Evolutionary conservation across 2,329 filamentous ascomycete species (phyloP).

Genomic region (Elsinoe perseae): DNA sequence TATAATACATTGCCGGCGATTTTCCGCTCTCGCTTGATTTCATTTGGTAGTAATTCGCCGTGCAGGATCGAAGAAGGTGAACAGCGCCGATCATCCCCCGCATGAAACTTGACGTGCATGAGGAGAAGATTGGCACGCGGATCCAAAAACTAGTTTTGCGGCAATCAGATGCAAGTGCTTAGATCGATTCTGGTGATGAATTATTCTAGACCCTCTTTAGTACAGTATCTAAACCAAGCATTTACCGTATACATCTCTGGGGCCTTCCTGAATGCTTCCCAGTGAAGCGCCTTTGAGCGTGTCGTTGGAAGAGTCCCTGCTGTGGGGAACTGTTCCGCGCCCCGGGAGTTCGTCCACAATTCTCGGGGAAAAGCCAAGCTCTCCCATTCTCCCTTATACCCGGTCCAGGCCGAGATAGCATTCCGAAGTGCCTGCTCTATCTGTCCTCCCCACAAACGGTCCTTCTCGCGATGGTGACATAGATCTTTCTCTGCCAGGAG

Average conservation of each 20-base stretch:
- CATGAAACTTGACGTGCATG: background rate
- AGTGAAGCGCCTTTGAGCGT: background rate
- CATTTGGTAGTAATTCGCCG: background rate
- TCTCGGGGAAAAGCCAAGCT: background rate
- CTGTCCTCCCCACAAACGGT: too few species aligned
- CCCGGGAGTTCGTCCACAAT: constrained; percentile 1
- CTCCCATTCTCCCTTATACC: background rate
- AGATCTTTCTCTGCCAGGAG: too few species aligned
- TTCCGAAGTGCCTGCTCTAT: too few species aligned
- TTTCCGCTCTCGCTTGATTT: background rate
- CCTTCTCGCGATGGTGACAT: too few species aligned
- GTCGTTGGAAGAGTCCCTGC: background rate
- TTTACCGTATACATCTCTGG: too few species aligned
- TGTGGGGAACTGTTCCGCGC: background rate
- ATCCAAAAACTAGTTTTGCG: background rate
- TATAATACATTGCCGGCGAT: background rate
- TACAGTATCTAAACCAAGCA: too few species aligned
- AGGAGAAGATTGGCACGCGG: background rate
- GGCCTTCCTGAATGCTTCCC: too few species aligned
- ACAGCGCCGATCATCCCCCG: background rate
- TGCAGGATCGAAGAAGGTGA: background rate
- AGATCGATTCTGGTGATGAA: too few species aligned
- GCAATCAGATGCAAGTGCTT: background rate
- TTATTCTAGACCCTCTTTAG: too few species aligned
- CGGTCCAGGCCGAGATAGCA: background rate